Base-by-base conservation (phyloP, 176 grass and related monocot species). In the Carex cristatella region DNA sequence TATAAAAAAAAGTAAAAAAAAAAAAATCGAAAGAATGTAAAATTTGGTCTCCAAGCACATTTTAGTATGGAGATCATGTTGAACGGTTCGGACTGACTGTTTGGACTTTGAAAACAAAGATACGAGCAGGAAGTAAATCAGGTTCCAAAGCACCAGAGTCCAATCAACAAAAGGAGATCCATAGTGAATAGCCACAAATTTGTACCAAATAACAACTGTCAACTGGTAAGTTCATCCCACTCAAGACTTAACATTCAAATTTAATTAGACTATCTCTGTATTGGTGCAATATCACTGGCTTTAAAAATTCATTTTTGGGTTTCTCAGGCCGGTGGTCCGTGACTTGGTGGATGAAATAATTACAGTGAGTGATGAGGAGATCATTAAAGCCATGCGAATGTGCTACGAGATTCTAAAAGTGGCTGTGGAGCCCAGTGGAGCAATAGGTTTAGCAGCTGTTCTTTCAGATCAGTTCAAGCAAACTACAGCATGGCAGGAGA, bases 331-430 rank as follows among this genome's bases (percentile, higher is more conserved):
- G 0, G 91, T 94, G 83, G 92, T 98, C 55, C 86, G 91, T 37
- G 92, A 98, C 83, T 90, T 94, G 72, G 92, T 98, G 74, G 92
- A 94, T 16, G 92, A 89, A 54, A 86, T 98, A 72, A 94, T 94
- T 16, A 87, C 91, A 1, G 95, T 98, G n/a, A 93, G 87, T 65
- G 95, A 98, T 37, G 84, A 51, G 13, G 91, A 89, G 13, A 94
- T 98, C 32, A 87, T 94, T 33, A 88, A 94, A 3, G 95, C 95
- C 56, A 98, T 93, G 95, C 91, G 81, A 89, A 86, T 94, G 89
- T 94, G 92, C 69, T 98, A 94, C 0, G 91, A 94, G 88, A 91
- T 93, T 61, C 83, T 98, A 56, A 98, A 98, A 84, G 86, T 98
- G 68, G 91, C 88, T 1, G 92, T 98, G 64, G 95, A 94, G 69